Conservation (phyloP, 164 flowering plant species). For the Magnolia kwangsiensis region DNA sequence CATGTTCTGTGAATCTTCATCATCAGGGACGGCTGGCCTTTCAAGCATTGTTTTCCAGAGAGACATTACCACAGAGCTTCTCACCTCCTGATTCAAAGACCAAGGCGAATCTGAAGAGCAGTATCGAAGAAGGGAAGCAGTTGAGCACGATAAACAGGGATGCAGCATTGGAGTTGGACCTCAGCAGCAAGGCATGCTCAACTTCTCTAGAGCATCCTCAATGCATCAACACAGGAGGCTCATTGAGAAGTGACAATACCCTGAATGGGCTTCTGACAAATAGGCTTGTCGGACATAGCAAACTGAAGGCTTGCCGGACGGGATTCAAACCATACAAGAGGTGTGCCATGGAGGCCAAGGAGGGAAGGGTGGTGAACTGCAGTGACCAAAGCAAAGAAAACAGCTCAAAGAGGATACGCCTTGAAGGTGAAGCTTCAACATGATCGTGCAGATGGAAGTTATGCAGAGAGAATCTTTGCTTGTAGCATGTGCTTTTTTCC, state of each 20-base stretch:
- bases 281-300: constrained; percentile 43
- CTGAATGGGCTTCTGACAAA: constrained; percentile 33
- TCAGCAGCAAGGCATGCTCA: constrained; percentile 32
- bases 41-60: constrained; percentile 75
- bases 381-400: constrained; percentile 52
- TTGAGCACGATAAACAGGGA: constrained; percentile 20
- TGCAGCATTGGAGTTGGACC: constrained; percentile 27
- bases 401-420: constrained; percentile 63
- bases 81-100: constrained; percentile 43
- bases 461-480: background rate
- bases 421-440: constrained; percentile 59
- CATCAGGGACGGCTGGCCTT: constrained; percentile 92
- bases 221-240: constrained; percentile 19
- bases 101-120: constrained; percentile 19
- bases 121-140: constrained; percentile 23
- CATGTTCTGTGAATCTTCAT: constrained; percentile 7
- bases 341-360: constrained; percentile 77
- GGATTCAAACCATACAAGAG: constrained; percentile 98
- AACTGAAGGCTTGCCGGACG: constrained; percentile 48
- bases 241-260: background rate
- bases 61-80: constrained; percentile 86
- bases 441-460: constrained; percentile 34
- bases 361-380: constrained; percentile 30
- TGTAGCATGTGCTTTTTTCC: background rate
- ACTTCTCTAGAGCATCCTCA: constrained; percentile 21